Base-by-base conservation (phyloP, 352 stramenopile species). In the Phytopythium helicoides region DNA sequence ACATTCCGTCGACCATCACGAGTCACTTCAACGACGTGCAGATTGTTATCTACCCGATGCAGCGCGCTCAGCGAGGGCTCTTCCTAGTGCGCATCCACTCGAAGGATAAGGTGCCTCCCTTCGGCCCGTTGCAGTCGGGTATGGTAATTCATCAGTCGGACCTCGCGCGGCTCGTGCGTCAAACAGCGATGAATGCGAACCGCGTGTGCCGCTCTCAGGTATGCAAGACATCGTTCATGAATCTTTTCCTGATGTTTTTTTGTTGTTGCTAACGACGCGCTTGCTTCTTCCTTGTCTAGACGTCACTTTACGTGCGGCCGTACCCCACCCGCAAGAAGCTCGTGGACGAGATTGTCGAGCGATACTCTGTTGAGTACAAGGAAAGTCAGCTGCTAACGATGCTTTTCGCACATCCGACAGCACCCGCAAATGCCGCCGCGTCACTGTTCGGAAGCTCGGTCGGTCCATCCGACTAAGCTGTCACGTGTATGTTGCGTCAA, bases 21-120 rank as follows among this genome's bases (percentile, higher is more conserved):
- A 94, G 83, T 25, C 85, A 95, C 52, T 95, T 95, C 53, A 95
- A 95, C 46, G 82, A 93, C 47, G 86, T 95, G 8, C 86, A 94
- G 47, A 71, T 95, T 19, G 84, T 95, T 14, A 88, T 95, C 25
- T 92, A 90, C 31, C 83, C 86, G 3, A 54, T 95, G 16, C 67
- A 72, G 1, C 72, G 76, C 6, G 64, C 68, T 11, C 82, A 92
- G 34, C 61, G 75, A 5, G 86, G 81, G 0, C 58, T 95, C 22
- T 92, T 81, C 58, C 55, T 89, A 16, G 72, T 94, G 38, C 78
- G 91, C 39, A 86, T 94, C 40, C 72, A 89, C 60, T 74, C 80
- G 6, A 95, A 95, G 59, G 80, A 88, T 19, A 91, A 92, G 50
- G 81, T 94, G 14, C 70, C 80, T 31, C 66, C 72, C 14, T 95